Percentiles rank a stretch among this genome's conserved stretches.
Evolutionary conservation across 176 grass and related monocot genomes (phyloP).

Genomic region (Echinochloa phyllopogon): DNA sequence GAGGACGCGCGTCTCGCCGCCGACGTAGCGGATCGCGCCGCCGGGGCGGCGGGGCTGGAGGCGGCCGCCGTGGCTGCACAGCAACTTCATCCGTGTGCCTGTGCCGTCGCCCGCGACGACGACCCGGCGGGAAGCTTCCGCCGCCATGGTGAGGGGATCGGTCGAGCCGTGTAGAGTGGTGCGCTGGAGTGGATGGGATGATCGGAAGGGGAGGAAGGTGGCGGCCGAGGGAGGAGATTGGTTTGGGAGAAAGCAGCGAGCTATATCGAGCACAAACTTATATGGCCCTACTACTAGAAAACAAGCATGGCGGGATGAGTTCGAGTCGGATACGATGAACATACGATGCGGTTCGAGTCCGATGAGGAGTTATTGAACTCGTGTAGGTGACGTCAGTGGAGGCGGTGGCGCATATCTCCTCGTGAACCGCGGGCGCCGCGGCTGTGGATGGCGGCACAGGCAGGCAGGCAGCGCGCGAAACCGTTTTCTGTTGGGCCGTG

Average conservation of each 20-base stretch:
- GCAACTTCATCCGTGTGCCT: not conserved
- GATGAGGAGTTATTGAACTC: not conserved
- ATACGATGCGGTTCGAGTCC: not conserved
- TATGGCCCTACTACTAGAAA: not conserved
- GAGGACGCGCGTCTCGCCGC: conserved; percentile 46
- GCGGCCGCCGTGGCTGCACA: conserved; percentile 55
- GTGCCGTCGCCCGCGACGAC: not conserved
- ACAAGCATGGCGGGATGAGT: too few relatives aligned
- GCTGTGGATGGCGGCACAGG: too few relatives aligned
- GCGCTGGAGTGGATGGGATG: not conserved
- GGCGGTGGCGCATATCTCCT: too few relatives aligned
- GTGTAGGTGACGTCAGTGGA: too few relatives aligned
- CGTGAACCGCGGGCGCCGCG: too few relatives aligned
- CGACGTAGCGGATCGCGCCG: conserved; percentile 37
- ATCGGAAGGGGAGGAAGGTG: too few relatives aligned
- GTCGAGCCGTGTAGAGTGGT: too few relatives aligned
- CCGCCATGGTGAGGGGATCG: not conserved
- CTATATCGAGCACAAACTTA: not conserved
- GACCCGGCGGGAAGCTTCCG: not conserved
- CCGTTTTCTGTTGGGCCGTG: too few relatives aligned
- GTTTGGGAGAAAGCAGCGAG: not conserved
- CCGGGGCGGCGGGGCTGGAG: conserved; percentile 4
- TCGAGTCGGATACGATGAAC: too few relatives aligned
- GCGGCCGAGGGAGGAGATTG: not conserved
- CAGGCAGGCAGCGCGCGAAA: too few relatives aligned